Base-by-base conservation (phyloP, 192 early-diverging fungal species). In the Coemansia sp. region DNA sequence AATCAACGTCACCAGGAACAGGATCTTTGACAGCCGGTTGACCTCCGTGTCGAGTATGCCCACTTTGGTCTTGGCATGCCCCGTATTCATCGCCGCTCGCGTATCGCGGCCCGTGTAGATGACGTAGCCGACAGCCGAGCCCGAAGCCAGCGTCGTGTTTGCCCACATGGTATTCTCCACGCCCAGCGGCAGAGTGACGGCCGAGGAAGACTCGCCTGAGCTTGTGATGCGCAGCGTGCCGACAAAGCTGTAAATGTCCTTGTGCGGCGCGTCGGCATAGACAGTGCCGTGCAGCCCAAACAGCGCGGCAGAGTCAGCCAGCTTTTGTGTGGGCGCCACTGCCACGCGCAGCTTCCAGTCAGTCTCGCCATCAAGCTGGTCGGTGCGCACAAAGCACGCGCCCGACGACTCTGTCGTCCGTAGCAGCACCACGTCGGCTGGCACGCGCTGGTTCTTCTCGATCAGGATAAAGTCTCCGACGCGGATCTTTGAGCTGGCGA, bases 361-460 rank as follows among this genome's bases (percentile, higher is more conserved):
- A 0, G 97, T 98, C 72, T 98, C 97, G 66, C 97, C 97, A 67
- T 98, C 97, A 33, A 98, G 86, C 76, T 98, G 96, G 81, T 97
- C 97, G 0, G 97, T 98, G 38, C 96, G 86, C 76, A 98, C 96
- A 86, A 98, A 98, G 67, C 93, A 96, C 12, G 94, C 89, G 1
- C 97, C 97, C 12, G 86, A 86, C 22, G 79, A 70, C 67, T 98
- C 95, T 10, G 89, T 91, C 7, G 97, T 96, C 49, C 92, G 81
- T 54, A 98, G 64, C 59, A 98, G 75, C 6, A 98, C 85, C 83
- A 95, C 89, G 76, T 98, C 97, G 11, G 96, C 95, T 11, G 97
- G 97, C 24, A 98, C 91, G 42, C 93, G 83, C 73, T 95, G 91
- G 80, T 98, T 91, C 74, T 97, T 96, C 34, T 92, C 84, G 33